These are phyloP conservation scores for Epichloe hybrida DNA, from an alignment of 2,329 filamentous ascomycete species.

Conservation along the genomic window DNA sequence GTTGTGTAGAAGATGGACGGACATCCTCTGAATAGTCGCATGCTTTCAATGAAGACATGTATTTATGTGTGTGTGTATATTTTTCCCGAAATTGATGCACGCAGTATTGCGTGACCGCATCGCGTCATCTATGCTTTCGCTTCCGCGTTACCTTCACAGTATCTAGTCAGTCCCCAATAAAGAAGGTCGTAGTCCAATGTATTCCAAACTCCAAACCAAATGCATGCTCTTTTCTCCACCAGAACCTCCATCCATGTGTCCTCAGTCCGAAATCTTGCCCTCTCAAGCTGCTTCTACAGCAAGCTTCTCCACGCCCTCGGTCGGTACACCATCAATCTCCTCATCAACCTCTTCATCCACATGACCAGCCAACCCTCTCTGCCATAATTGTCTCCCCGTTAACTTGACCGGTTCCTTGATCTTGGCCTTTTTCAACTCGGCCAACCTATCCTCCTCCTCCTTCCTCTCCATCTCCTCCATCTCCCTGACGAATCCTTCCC, in stretches of 20 bases:
- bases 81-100: not conserved
- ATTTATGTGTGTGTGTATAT: too few relatives aligned
- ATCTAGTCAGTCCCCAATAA: not conserved
- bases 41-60: not conserved
- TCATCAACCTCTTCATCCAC: slow-evolving; percentile 53
- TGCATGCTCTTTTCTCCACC: not conserved
- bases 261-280: not conserved
- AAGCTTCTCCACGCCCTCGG: slow-evolving; percentile 54
- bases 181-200: not conserved
- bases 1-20: not conserved
- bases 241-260: not conserved
- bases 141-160: not conserved
- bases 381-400: slow-evolving; percentile 66
- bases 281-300: slow-evolving; percentile 44
- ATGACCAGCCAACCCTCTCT: slow-evolving; percentile 60
- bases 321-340: slow-evolving; percentile 45
- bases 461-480: slow-evolving; percentile 58
- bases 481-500: slow-evolving; percentile 63
- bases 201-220: slow-evolving; percentile 4
- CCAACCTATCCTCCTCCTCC: slow-evolving; percentile 63
- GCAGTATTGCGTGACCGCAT: not conserved
- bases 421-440: slow-evolving; percentile 69
- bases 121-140: not conserved
- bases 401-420: slow-evolving; percentile 62
- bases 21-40: not conserved